A percentile compares a stretch with the other conserved stretches of the same genome.
Conservation (phyloP, 2,329 filamentous ascomycete species). For the Penicillium sp. region DNA sequence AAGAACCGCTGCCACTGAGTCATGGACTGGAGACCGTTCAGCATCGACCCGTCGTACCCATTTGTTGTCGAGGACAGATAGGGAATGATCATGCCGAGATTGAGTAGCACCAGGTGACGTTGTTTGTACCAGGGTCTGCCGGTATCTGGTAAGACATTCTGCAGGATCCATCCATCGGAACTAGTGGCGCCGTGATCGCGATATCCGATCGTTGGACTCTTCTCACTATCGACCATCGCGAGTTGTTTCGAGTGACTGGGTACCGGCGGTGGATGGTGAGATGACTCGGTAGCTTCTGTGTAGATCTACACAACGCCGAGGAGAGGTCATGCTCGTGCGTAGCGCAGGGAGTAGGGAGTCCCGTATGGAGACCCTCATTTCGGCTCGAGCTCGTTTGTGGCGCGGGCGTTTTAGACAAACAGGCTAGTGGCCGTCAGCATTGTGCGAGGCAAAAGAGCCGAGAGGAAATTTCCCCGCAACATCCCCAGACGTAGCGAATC, state of each 20-base stretch:
- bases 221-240: not conserved
- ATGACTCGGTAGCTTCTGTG: no score
- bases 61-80: conserved; percentile 10
- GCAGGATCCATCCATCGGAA: conserved; percentile 4
- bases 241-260: not conserved
- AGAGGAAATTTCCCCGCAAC: not conserved
- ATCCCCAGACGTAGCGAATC: not conserved
- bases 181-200: not conserved
- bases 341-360: not conserved
- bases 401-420: not conserved
- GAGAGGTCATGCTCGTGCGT: not conserved
- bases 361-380: not conserved
- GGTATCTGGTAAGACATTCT: conserved; percentile 4
- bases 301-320: not conserved
- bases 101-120: conserved; percentile 8
- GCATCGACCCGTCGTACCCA: conserved; percentile 12
- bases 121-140: conserved; percentile 9
- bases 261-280: no score
- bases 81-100: conserved; percentile 7
- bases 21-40: conserved; percentile 10
- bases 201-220: not conserved
- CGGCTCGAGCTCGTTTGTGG: not conserved
- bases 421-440: not conserved
- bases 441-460: not conserved
- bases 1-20: conserved; percentile 9